Percentiles rank a stretch among this genome's conserved stretches.
phyloP scores from a whole-genome alignment of 352 stramenopile genomes.

The Globisporangium viniferum region DNA sequence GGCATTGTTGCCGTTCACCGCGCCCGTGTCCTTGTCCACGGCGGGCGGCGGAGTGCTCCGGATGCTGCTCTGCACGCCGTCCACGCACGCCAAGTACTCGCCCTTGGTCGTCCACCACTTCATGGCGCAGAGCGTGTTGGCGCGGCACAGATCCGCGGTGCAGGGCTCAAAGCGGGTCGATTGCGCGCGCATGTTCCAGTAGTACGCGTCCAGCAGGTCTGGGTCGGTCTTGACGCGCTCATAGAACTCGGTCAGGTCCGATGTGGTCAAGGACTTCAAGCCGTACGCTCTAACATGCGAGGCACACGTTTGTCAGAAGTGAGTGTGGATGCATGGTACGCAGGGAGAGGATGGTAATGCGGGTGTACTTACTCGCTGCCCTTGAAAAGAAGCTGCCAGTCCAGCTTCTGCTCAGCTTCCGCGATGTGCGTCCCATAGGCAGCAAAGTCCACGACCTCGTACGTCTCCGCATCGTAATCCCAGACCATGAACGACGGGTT shows the following conservation, averaged over 20 bases:
- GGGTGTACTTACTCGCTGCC: constrained; percentile 21
- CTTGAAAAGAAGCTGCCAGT: constrained; percentile 55
- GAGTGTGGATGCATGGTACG: too few relatives aligned
- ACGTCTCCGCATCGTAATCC: constrained; percentile 61
- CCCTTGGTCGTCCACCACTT: constrained; percentile 74
- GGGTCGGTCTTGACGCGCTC: constrained; percentile 44
- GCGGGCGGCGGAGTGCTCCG: neutral
- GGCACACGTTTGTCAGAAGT: neutral
- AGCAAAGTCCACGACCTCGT: constrained; percentile 64
- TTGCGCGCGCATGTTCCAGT: constrained; percentile 77
- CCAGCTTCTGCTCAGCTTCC: constrained; percentile 24
- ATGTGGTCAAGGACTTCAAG: constrained; percentile 40
- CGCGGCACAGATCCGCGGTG: constrained; percentile 37
- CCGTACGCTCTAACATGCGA: constrained; percentile 39
- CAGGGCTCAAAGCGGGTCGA: constrained; percentile 48
- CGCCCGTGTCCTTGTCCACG: neutral
- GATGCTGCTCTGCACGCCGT: constrained; percentile 13
- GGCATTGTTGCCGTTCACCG: neutral
- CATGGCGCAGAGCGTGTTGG: constrained; percentile 56
- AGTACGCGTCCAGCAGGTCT: constrained; percentile 63
- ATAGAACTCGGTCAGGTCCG: constrained; percentile 41
- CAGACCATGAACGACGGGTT: constrained; percentile 89
- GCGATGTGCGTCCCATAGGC: constrained; percentile 75
- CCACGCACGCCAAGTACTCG: constrained; percentile 66
- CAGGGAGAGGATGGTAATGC: too few relatives aligned